Evolutionary conservation across 1,284 basidiomycete species (phyloP).

Genomic region (Boletus mariae): DNA sequence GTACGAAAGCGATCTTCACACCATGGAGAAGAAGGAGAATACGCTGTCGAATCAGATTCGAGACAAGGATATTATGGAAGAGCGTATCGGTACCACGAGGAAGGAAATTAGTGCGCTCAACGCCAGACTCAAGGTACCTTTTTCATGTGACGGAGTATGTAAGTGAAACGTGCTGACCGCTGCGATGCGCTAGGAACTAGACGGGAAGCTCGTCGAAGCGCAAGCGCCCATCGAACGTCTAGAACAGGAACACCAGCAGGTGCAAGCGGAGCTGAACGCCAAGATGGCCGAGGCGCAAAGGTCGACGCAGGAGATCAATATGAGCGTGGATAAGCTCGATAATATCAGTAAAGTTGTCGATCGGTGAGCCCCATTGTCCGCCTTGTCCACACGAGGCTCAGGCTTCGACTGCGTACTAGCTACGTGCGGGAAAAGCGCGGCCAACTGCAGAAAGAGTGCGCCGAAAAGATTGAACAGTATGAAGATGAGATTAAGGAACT

Average conservation of each 20-base stretch:
- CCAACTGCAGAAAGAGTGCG: conserved; percentile 60
- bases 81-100: conserved; percentile 58
- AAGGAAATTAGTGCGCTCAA: conserved; percentile 49
- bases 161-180: conserved; percentile 2
- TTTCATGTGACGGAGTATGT: background rate
- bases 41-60: conserved; percentile 60
- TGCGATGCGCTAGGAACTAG: conserved; percentile 51
- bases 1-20: conserved; percentile 55
- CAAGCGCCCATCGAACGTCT: conserved; percentile 67
- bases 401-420: conserved; percentile 37
- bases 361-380: conserved; percentile 39
- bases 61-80: conserved; percentile 60
- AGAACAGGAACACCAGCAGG: conserved; percentile 55
- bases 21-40: conserved; percentile 60
- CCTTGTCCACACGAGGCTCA: background rate
- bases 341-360: conserved; percentile 61
- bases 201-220: conserved; percentile 58
- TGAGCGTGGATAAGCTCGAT: conserved; percentile 61
- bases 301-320: conserved; percentile 61
- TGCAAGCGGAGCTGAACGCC: conserved; percentile 50
- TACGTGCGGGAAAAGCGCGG: conserved; percentile 72
- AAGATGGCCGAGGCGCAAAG: conserved; percentile 53
- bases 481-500: conserved; percentile 60
- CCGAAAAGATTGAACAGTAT: conserved; percentile 56
- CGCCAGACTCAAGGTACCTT: conserved; percentile 42